Base-by-base conservation (phyloP, 768 basidiomycete species). In the Trametes meyenii region DNA sequence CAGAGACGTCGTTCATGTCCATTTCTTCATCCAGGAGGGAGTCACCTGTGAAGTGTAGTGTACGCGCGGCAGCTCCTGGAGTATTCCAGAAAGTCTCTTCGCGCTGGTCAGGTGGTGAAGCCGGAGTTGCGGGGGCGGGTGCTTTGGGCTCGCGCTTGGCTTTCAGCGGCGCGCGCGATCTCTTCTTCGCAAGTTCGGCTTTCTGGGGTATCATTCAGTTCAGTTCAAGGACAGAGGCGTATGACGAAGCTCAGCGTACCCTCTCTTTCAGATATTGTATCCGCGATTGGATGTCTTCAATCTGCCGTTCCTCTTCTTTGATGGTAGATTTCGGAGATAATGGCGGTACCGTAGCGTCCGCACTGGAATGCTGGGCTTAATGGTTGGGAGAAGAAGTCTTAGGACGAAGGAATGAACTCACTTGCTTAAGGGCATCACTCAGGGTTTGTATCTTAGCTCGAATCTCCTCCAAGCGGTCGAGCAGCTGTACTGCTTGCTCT, bases 71-170 rank as follows among this genome's bases (percentile, higher is more conserved):
- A 2, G 80, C 80, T 38, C 73, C 76, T 7, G 87, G 85, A 0
- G 87, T 86, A 33, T 78, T 81, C 86, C 87, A 89, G 68, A 88
- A 86, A 43, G 77, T 78, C 39, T 85, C 81, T 69, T 88, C 87
- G 26, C 81, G 75, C 11, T 61, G 76, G 68, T 73, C 77, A 5
- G 64, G 54, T 1, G 51, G 57, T 23, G 73, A 50, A 54, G 51
- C 29, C 16, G 64, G 21, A 67, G 67, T 50, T 68, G 64, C 52
- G 63, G 68, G 48, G 58, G 61, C 49, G 63, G 70, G 23, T 68
- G 59, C 40, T 59, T 63, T 65, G 60, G 59, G 53, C 14, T 68
- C 39, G 21, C 64, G 66, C 23, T 46, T 60, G 3, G 43, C 44
- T 14, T 17, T 61, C 10, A 58, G 44, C 13, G 61, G 23, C 12